Evolutionary conservation across 805 yeast genomes (phyloP), one percentile per base, ranked within the genome.

Genomic region (Saccharomycopsis selenospora): DNA sequence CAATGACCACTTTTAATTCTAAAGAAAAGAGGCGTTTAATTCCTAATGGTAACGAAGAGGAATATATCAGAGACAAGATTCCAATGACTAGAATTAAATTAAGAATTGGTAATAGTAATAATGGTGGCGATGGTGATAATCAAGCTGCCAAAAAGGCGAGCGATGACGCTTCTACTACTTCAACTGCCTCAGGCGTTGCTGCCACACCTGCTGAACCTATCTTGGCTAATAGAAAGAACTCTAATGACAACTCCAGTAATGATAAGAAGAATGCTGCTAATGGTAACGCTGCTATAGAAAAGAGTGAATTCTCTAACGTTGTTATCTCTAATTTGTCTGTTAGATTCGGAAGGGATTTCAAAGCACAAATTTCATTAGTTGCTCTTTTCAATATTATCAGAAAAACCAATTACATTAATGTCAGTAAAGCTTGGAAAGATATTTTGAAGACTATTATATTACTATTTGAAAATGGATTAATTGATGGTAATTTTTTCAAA

Each of bases 311-410:
- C 3, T 55, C 59, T 2, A 56, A 47, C 14, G 73, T 93, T 29
- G 82, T 85, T 3, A 93, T 93, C 3, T 82, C 95, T 59, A 89
- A 87, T 49, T 67, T 79, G 46, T 78, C 96, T 0, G 87, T 89
- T 13, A 74, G 82, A 62, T 82, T 93, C 61, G 99, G 99, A 4
- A 73, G 83, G 43, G 93, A 89, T 59, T 86, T 87, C 67, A 88
- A 90, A 59, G 95, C 95, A 0, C 99, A 95, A 61, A 68, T 91
- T 52, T 83, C 96, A 10, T 75, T 89, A 2, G 89, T 90, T 45
- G 91, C 91, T 1, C 69, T 91, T 43, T 89, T 91, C 69, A 72
- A 95, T 54, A 76, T 91, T 27, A 66, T 86, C 26, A 77, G 79
- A 54, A 76, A 79, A 55, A 79, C 79, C 26, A 70, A 71, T 22